These are phyloP conservation scores for Desmodesmus armatus DNA, from an alignment of 139 green algal species.

Conservation along the genomic window DNA sequence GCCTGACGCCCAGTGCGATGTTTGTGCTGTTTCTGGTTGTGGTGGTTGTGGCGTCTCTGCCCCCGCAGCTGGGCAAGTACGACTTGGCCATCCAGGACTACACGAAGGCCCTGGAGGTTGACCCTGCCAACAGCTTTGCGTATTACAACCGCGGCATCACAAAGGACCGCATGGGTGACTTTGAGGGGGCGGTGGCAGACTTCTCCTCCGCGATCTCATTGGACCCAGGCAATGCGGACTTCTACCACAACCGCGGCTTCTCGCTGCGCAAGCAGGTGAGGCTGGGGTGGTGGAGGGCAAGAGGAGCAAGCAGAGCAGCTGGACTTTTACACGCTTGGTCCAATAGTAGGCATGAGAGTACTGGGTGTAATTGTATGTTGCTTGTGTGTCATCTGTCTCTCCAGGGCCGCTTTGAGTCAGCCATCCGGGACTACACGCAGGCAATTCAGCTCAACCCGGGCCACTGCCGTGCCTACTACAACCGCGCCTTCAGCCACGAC, in stretches of 20 bases:
- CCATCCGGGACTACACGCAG: slow-evolving; percentile 82
- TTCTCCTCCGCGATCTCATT: slow-evolving; percentile 81
- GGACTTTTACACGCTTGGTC: too few species aligned
- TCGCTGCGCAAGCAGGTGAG: slow-evolving; percentile 83
- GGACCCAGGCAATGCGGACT: slow-evolving; percentile 83
- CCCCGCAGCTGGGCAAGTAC: slow-evolving; percentile 65
- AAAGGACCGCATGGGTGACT: slow-evolving; percentile 63
- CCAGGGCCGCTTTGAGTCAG: slow-evolving; percentile 75
- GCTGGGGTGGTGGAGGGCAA: background rate
- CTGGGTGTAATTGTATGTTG: too few species aligned
- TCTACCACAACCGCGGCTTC: slow-evolving; percentile 93
- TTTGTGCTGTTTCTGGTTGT: too few species aligned
- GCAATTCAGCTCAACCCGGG: slow-evolving; percentile 78
- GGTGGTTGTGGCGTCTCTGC: background rate
- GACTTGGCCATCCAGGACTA: slow-evolving; percentile 78
- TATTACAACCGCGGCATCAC: slow-evolving; percentile 92
- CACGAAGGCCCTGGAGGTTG: slow-evolving; percentile 65
- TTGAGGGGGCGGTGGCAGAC: slow-evolving; percentile 70
- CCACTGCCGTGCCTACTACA: slow-evolving; percentile 87
- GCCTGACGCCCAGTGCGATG: too few species aligned
- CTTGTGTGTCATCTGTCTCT: too few species aligned
- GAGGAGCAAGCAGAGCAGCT: too few species aligned
- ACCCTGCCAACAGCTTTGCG: slow-evolving; percentile 75
- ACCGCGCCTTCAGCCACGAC: slow-evolving; percentile 79
- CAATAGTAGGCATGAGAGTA: too few species aligned